These are phyloP conservation scores for Datura wrightii DNA, from an alignment of 257 asterid species.

Conservation along the genomic window DNA sequence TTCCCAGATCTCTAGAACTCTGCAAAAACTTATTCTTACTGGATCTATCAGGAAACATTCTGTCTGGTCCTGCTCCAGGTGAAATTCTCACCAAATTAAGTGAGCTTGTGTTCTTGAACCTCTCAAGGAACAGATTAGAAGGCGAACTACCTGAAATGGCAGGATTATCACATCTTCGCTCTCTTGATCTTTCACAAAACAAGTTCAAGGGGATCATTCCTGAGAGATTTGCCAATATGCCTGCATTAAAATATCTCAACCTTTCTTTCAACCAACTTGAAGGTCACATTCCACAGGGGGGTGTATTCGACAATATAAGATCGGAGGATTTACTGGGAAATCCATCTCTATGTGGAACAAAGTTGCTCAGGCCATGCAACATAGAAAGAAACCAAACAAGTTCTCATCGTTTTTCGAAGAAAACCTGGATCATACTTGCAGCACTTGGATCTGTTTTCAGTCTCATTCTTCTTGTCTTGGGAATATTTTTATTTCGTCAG, in stretches of 20 bases:
- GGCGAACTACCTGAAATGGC: conserved; percentile 65
- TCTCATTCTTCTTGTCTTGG: conserved; percentile 46
- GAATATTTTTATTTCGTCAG: conserved; percentile 28
- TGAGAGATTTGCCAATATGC: conserved; percentile 48
- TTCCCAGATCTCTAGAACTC: conserved; percentile 53
- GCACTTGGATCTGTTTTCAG: conserved; percentile 46
- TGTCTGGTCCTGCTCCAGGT: conserved; percentile 55
- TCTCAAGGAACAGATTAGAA: conserved; percentile 63
- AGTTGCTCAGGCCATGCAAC: conserved; percentile 44
- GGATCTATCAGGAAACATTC: conserved; percentile 64
- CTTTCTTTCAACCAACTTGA: conserved; percentile 76
- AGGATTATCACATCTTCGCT: conserved; percentile 47
- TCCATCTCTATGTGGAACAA: conserved; percentile 64
- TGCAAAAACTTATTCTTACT: conserved; percentile 68
- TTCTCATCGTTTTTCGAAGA: conserved; percentile 40
- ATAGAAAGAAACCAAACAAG: conserved; percentile 21
- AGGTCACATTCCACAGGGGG: conserved; percentile 64
- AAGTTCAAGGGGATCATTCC: conserved; percentile 69
- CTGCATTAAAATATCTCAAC: conserved; percentile 62
- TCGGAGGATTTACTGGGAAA: conserved; percentile 57
- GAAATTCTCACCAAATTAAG: conserved; percentile 49
- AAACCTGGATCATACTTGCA: conserved; percentile 42
- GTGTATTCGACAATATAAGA: conserved; percentile 46
- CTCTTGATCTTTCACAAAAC: conserved; percentile 72
- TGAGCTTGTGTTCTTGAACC: conserved; percentile 59